Evolutionary conservation across 78 protist genomes (phyloP), one percentile per base, ranked within the genome.

Genomic region (Dictyostelium firmibasis): DNA sequence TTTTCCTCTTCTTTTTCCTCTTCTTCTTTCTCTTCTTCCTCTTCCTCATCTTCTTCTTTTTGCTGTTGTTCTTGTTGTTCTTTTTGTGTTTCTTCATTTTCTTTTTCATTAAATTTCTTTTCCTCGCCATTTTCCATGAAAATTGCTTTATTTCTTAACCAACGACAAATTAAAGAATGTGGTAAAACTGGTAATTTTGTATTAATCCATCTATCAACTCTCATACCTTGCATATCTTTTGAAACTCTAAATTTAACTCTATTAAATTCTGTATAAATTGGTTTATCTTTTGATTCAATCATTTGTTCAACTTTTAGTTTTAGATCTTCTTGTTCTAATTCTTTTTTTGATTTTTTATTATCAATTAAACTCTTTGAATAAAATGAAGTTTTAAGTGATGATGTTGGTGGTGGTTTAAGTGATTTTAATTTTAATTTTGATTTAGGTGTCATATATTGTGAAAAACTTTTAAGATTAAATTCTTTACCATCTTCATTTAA

Each of bases 181-280:
- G 50, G 83, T 77, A 77, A 35, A 18, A 43, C 60, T 9, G 83
- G 83, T 41, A 72, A 33, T 33, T 77, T 77, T 25, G 33, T 23
- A 41, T 36, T 20, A 33, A 35, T 35, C 83, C 83, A 43, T 43
- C 53, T 77, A 77, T 77, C 83, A 11, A 35, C 83, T n/a, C 83
- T 27, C 79, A 72, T 72, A 31, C 79, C 79, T 72, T 72, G 44
- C 79, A 72, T 72, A 31, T 72, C 79, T 33, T 33, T 72, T 27
- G 79, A 33, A 16, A 72, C 79, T 33, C 44, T 33, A 33, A 33
- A 72, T 77, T 77, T 77, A n/a, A 41, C 62, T 77, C 60, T 77
- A 31, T 77, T 43, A 11, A 20, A 10, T 38, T 77, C 83, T 41
- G 50, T 23, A 14, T 35, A n/a, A 20, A n/a, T n/a, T 77, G 50